Evolutionary conservation across 441 rosid species (phyloP).

Genomic region (Metrosideros polymorpha): DNA sequence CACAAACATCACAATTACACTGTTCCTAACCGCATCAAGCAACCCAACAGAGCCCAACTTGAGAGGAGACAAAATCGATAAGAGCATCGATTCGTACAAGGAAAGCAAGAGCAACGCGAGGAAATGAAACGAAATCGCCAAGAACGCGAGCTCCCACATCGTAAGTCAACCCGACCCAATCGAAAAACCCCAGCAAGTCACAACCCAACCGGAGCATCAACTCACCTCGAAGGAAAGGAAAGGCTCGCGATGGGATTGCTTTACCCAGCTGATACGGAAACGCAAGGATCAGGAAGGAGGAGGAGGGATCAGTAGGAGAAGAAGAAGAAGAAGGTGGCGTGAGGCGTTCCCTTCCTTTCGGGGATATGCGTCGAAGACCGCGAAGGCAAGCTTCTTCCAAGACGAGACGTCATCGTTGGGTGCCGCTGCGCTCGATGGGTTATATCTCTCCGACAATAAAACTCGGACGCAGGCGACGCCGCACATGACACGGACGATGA

Average conservation of each 20-base stretch:
- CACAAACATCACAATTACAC: background rate
- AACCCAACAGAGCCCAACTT: background rate
- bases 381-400: background rate
- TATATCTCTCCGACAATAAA: background rate
- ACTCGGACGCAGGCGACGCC: background rate
- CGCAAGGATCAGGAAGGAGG: background rate
- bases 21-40: background rate
- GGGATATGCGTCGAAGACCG: background rate
- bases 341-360: background rate
- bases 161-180: background rate
- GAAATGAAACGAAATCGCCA: background rate
- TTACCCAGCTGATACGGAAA: background rate
- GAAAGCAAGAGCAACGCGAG: background rate
- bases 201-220: background rate
- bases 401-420: background rate
- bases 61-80: background rate
- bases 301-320: background rate
- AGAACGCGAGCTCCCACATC: background rate
- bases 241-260: background rate
- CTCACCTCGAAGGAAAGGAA: background rate
- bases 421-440: background rate
- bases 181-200: background rate
- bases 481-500: background rate
- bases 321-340: background rate
- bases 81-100: background rate